phyloP scores from a whole-genome alignment of 1,284 basidiomycete genomes.

The Sporisorium reilianum region DNA sequence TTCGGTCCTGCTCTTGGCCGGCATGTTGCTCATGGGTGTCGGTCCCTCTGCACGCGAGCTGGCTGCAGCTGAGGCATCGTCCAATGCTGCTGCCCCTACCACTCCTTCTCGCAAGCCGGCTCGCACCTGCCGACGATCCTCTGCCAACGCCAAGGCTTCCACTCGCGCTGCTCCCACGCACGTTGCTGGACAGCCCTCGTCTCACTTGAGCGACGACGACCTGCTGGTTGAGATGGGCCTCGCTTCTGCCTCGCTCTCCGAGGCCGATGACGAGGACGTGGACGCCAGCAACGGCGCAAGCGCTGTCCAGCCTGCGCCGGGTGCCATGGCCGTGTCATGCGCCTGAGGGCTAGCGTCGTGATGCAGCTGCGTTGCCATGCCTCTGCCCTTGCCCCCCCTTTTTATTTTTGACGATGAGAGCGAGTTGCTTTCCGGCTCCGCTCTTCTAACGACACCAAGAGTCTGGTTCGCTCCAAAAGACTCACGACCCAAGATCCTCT shows the following conservation, averaged over 20 bases:
- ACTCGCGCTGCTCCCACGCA: slow-evolving; percentile 15
- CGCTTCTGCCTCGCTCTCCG: slow-evolving; percentile 35
- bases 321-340: slow-evolving; percentile 17
- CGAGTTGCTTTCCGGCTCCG: neutral
- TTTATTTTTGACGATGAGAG: slow-evolving; percentile 15
- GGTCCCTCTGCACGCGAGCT: slow-evolving; percentile 23
- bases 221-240: slow-evolving; percentile 37
- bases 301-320: slow-evolving; percentile 1
- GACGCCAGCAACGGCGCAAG: slow-evolving; percentile 13
- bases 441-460: slow-evolving; percentile 12
- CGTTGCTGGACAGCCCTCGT: slow-evolving; percentile 45
- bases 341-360: slow-evolving; percentile 5
- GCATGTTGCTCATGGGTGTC: slow-evolving; percentile 40
- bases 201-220: slow-evolving; percentile 54
- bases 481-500: slow-evolving; percentile 31
- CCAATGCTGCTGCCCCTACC: neutral
- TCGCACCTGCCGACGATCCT: slow-evolving; percentile 21
- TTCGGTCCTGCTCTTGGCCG: slow-evolving; percentile 25
- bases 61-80: slow-evolving; percentile 17
- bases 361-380: too few relatives aligned
- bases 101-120: slow-evolving; percentile 23
- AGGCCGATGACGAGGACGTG: slow-evolving; percentile 21
- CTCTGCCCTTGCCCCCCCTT: too few relatives aligned
- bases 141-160: slow-evolving; percentile 1
- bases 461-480: slow-evolving; percentile 6